Evolutionary conservation across 2,329 filamentous ascomycete genomes (phyloP), one percentile per base, ranked within the genome.

Genomic region (Emergomyces pasteurianus): DNA sequence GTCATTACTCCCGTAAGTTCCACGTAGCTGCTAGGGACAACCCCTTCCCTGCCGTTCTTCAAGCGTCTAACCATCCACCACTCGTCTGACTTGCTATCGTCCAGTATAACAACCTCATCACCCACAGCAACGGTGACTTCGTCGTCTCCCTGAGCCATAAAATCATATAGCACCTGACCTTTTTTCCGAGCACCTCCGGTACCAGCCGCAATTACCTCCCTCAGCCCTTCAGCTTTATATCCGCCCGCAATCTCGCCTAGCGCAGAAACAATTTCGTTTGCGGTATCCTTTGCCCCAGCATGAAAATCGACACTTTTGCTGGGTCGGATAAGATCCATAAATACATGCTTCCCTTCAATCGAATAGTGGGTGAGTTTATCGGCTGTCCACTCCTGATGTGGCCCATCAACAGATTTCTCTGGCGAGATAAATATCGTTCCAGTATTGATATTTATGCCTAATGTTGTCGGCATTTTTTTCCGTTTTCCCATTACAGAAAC

Each of bases 311-410:
- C 81, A 72, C 91, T 96, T 78, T 92, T 96, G 75, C 90, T 96
- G 7, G 94, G 94, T 59, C 87, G 82, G 58, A 96, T 87, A 54
- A 99, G 80, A 73, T 99, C 94, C 72, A 99, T 81, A 70, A 99
- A 99, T 16, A 99, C 89, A 74, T 97, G 94, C 72, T 99, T 99
- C 42, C 92, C 94, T 77, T 99, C 94, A 61, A 95, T 90, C 26
- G 92, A 96, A 74, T 97, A 97, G 74, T 96, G 90, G n/a, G 88
- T 91, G 81, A 99, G 87, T 72, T 89, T 94, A 50, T 97, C 92
- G 0, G 91, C 92, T 1, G 87, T 88, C 94, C 94, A 99, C 74
- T 95, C 92, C 70, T 95, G 87, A 62, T 89, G 86, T 3, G 89
- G 87, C 1, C 90, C 92, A 72, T 96, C 90, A 63, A 86, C 82